Evolutionary conservation across 352 stramenopile species (phyloP).

Genomic region (Pelagophyceae sp.): DNA sequence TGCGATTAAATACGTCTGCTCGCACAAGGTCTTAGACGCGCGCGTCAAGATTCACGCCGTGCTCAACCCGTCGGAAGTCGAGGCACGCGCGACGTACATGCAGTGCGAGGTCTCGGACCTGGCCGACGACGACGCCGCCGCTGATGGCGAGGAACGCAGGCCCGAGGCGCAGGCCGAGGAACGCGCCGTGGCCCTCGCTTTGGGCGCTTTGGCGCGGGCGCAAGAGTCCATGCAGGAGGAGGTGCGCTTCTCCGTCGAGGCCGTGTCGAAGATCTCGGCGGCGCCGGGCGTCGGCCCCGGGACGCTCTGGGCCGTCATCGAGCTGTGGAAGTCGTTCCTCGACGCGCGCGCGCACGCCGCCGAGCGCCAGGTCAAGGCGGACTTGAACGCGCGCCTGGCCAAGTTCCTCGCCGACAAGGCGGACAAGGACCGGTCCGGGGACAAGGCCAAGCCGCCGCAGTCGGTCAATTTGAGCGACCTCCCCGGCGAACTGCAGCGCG

Average conservation of each 20-base stretch:
- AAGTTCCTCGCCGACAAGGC: constrained; percentile 18
- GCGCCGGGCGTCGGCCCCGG: constrained; percentile 40
- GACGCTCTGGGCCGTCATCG: constrained; percentile 51
- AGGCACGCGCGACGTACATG: constrained; percentile 49
- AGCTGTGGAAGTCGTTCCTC: constrained; percentile 49
- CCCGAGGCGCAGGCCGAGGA: constrained; percentile 32
- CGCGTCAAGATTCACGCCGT: constrained; percentile 49
- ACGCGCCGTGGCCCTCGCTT: constrained; percentile 37
- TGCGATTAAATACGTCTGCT: constrained; percentile 62
- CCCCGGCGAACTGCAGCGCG: background rate
- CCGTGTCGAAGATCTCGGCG: constrained; percentile 41
- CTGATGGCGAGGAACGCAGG: constrained; percentile 24
- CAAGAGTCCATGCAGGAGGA: constrained; percentile 54
- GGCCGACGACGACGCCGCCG: constrained; percentile 28
- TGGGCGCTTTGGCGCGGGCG: constrained; percentile 43
- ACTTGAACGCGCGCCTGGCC: background rate
- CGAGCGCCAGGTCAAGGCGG: background rate
- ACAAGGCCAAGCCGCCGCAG: background rate
- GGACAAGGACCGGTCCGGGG: no score
- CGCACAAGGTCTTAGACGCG: constrained; percentile 47
- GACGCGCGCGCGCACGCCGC: constrained; percentile 14
- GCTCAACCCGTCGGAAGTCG: constrained; percentile 49
- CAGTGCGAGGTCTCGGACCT: constrained; percentile 41
- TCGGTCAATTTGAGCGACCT: constrained; percentile 11
- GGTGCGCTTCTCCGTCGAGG: constrained; percentile 50